A percentile compares a stretch with the other conserved stretches of the same genome.
These are phyloP conservation scores for Cercospora janseana DNA, from an alignment of 2,329 filamentous ascomycete genomes.

Conservation along the genomic window DNA sequence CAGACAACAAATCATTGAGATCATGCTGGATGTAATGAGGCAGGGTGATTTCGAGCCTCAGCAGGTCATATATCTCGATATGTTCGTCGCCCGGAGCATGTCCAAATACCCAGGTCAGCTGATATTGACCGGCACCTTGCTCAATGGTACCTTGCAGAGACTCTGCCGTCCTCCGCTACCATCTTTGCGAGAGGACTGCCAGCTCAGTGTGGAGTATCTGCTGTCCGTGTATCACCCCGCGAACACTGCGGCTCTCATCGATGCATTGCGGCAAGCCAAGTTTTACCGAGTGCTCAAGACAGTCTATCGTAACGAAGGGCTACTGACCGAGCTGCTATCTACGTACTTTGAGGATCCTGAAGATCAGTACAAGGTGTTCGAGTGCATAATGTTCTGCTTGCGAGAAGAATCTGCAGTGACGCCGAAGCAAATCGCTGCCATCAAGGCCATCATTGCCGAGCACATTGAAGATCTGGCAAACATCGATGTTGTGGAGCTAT, in stretches of 20 bases:
- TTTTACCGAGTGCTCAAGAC: conserved; percentile 93
- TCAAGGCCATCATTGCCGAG: conserved; percentile 64
- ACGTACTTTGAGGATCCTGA: conserved; percentile 83
- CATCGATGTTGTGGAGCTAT: conserved; percentile 65
- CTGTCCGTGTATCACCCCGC: conserved; percentile 90
- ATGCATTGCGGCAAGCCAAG: conserved; percentile 71
- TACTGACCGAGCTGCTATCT: conserved; percentile 74
- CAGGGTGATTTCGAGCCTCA: conserved; percentile 69
- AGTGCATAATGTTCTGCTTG: conserved; percentile 73
- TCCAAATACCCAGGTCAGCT: conserved; percentile 97
- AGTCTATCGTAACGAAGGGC: conserved; percentile 74
- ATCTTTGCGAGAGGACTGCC: conserved; percentile 85
- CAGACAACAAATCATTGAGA: conserved; percentile 87
- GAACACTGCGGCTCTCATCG: conserved; percentile 72
- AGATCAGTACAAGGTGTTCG: conserved; percentile 72
- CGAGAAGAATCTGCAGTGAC: conserved; percentile 61
- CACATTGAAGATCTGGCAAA: conserved; percentile 66
- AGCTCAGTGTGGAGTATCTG: conserved; percentile 94
- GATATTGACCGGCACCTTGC: conserved; percentile 78
- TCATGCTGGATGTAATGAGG: conserved; percentile 87
- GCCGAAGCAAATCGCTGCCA: conserved; percentile 68
- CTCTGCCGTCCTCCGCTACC: conserved; percentile 80
- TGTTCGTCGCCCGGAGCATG: conserved; percentile 95
- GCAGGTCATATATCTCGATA: conserved; percentile 92
- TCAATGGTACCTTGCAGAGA: conserved; percentile 76